Evolutionary conservation across 306 rosid species (phyloP).

Genomic region (Myrica gale): DNA sequence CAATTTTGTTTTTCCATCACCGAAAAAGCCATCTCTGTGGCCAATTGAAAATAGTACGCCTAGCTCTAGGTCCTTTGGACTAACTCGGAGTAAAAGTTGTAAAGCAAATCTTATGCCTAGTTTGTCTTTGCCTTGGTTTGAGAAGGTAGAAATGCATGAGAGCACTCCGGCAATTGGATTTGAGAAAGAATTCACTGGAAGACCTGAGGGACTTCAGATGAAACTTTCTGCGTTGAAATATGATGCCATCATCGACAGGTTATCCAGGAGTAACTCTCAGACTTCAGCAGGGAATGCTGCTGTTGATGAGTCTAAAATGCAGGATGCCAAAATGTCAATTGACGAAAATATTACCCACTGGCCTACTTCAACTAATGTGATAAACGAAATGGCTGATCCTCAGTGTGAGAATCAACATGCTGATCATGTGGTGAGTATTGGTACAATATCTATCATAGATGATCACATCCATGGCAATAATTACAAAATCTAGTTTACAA

Average conservation of each 20-base stretch:
- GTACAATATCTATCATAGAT: no score
- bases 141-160: constrained; percentile 47
- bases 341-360: constrained; percentile 31
- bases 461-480: background rate
- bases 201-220: constrained; percentile 54
- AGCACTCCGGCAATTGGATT: constrained; percentile 56
- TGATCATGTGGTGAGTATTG: constrained; percentile 51
- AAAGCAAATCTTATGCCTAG: constrained; percentile 57
- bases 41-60: constrained; percentile 28
- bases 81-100: constrained; percentile 76
- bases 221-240: constrained; percentile 47
- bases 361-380: constrained; percentile 30
- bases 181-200: constrained; percentile 58
- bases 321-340: constrained; percentile 33
- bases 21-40: constrained; percentile 48
- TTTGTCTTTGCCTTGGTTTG: constrained; percentile 49
- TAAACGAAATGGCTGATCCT: constrained; percentile 34
- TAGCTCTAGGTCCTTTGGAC: constrained; percentile 37
- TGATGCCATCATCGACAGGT: constrained; percentile 33
- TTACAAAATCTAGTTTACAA: background rate
- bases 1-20: constrained; percentile 44
- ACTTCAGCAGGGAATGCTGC: constrained; percentile 36
- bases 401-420: constrained; percentile 30
- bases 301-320: constrained; percentile 31
- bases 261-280: constrained; percentile 38